Percentiles rank a stretch among this genome's conserved stretches.
These are phyloP conservation scores for Cutaneotrichosporon sp. DNA, from an alignment of 1,284 basidiomycete species.

Conservation along the genomic window DNA sequence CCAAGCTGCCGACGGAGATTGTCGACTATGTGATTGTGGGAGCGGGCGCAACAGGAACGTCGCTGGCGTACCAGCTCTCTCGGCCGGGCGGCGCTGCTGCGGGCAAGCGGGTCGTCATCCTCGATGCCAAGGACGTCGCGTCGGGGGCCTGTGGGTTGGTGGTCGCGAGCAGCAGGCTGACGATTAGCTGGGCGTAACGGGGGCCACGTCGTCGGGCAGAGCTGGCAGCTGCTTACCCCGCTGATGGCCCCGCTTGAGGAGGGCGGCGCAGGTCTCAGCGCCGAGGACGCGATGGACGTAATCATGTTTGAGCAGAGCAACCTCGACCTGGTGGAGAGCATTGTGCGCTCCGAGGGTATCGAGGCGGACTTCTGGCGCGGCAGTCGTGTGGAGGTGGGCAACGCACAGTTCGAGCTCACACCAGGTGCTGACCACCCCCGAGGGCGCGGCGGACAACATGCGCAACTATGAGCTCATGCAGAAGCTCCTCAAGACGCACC, in stretches of 20 bases:
- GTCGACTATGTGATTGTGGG: constrained; percentile 36
- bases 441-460: background rate
- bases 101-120: constrained; percentile 34
- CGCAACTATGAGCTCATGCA: constrained; percentile 8
- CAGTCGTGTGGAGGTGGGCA: constrained; percentile 26
- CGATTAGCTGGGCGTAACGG: constrained; percentile 40
- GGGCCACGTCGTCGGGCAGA: constrained; percentile 41
- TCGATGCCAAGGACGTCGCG: constrained; percentile 47
- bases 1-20: constrained; percentile 22
- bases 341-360: constrained; percentile 52
- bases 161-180: background rate
- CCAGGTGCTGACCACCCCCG: constrained; percentile 10
- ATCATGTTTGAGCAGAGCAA: constrained; percentile 65
- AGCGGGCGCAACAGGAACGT: constrained; percentile 27
- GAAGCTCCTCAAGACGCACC: background rate
- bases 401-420: background rate
- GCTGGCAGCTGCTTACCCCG: constrained; percentile 26
- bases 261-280: constrained; percentile 41
- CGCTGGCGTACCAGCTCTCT: constrained; percentile 40
- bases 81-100: constrained; percentile 24
- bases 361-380: constrained; percentile 38
- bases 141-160: constrained; percentile 40
- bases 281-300: constrained; percentile 52
- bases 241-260: constrained; percentile 30
- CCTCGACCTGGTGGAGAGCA: constrained; percentile 67